Percentiles rank a stretch among this genome's conserved stretches.
Evolutionary conservation across 768 basidiomycete species (phyloP).

Genomic region (Naganishia onofrii): DNA sequence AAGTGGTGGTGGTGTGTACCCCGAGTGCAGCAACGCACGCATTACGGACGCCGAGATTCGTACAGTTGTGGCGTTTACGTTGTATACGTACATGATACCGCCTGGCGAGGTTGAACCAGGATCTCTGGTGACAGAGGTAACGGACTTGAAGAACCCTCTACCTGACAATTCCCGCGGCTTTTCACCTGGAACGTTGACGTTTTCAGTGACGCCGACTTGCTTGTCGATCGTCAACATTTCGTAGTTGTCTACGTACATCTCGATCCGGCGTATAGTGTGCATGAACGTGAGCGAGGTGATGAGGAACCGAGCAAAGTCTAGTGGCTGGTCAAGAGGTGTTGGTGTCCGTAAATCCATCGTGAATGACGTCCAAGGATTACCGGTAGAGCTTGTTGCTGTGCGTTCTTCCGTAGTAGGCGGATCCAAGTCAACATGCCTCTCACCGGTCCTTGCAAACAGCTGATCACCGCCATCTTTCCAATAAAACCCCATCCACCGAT

Average conservation of each 20-base stretch:
- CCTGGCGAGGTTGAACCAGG: conserved; percentile 54
- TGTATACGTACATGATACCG: conserved; percentile 67
- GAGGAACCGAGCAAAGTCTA: conserved; percentile 86
- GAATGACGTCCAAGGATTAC: conserved; percentile 75
- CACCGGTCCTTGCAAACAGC: conserved; percentile 79
- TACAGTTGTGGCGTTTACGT: conserved; percentile 63
- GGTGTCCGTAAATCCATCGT: conserved; percentile 83
- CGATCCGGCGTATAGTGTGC: conserved; percentile 69
- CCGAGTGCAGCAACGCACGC: conserved; percentile 48
- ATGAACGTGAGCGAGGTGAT: conserved; percentile 92
- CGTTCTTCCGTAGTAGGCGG: conserved; percentile 38
- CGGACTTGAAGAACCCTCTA: conserved; percentile 15
- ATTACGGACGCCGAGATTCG: conserved; percentile 79
- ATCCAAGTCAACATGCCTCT: conserved; percentile 51
- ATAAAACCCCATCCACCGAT: conserved; percentile 89
- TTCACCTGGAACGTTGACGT: not conserved
- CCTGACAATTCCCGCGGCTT: not conserved
- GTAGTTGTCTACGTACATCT: conserved; percentile 77
- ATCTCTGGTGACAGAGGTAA: conserved; percentile 52
- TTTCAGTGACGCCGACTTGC: conserved; percentile 30
- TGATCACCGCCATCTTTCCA: conserved; percentile 94
- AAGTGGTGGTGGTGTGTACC: conserved; percentile 45
- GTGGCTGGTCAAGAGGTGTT: conserved; percentile 66
- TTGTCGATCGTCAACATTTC: conserved; percentile 47
- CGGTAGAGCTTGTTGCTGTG: conserved; percentile 32